These are phyloP conservation scores for Dendrocalamus latiflorus DNA, from an alignment of 202 grass and related monocot genomes.

Conservation along the genomic window DNA sequence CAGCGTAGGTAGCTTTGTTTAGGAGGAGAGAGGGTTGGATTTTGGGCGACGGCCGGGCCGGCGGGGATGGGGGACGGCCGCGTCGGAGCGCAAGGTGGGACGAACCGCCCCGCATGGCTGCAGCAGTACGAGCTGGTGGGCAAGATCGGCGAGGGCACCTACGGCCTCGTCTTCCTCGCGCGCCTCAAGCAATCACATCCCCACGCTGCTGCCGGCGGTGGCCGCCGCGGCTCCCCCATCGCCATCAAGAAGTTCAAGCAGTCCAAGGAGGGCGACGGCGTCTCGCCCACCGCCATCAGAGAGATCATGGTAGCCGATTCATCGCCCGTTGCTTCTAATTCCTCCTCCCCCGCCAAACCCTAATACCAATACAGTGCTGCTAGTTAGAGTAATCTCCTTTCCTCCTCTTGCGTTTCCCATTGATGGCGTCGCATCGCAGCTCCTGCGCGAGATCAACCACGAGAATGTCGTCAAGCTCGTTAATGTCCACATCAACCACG, in stretches of 20 bases:
- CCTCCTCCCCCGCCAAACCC: slow-evolving; percentile 15
- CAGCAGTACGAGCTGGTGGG: slow-evolving; percentile 94
- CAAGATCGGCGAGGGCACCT: slow-evolving; percentile 96
- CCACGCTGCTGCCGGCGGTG: slow-evolving; percentile 51
- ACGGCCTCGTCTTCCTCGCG: slow-evolving; percentile 95
- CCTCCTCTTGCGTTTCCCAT: neutral
- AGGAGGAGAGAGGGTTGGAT: neutral
- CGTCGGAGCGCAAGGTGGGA: slow-evolving; percentile 26
- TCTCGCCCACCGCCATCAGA: slow-evolving; percentile 89
- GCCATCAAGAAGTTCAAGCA: slow-evolving; percentile 99
- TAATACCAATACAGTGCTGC: neutral
- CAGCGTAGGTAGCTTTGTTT: neutral
- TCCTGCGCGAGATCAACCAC: slow-evolving; percentile 81
- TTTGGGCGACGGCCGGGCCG: slow-evolving; percentile 6
- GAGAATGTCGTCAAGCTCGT: slow-evolving; percentile 98
- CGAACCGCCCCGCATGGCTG: slow-evolving; percentile 81
- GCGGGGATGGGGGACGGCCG: slow-evolving; percentile 70
- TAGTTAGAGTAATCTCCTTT: neutral
- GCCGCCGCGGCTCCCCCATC: slow-evolving; percentile 70
- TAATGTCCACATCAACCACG: slow-evolving; percentile 97
- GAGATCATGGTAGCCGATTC: slow-evolving; percentile 68
- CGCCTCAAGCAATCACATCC: slow-evolving; percentile 53
- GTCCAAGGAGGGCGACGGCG: slow-evolving; percentile 91
- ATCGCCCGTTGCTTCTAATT: slow-evolving; percentile 5
- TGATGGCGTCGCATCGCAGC: slow-evolving; percentile 30